phyloP scores from a whole-genome alignment of 768 basidiomycete genomes.

The Hericium coralloides region DNA sequence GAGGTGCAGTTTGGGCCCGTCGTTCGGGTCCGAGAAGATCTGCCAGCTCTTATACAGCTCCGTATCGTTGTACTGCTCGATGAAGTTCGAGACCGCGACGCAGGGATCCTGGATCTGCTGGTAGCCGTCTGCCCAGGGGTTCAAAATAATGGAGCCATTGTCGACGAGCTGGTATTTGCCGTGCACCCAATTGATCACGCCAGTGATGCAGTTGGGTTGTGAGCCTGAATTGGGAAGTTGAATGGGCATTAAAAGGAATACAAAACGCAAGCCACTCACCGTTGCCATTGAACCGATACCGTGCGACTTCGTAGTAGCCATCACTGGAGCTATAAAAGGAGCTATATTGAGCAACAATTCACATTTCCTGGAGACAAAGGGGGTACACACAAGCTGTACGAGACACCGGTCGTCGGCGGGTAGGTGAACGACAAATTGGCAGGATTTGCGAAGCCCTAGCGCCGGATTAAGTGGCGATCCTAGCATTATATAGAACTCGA shows the following conservation, averaged over 20 bases:
- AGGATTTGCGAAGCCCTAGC: constrained; percentile 78
- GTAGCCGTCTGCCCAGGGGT: constrained; percentile 78
- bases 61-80: constrained; percentile 74
- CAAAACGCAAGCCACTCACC: constrained; percentile 35
- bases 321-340: constrained; percentile 46
- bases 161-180: constrained; percentile 57
- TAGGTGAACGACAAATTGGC: constrained; percentile 75
- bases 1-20: constrained; percentile 65
- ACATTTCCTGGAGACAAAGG: not conserved
- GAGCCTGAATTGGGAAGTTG: constrained; percentile 38
- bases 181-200: constrained; percentile 84
- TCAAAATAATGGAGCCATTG: constrained; percentile 76
- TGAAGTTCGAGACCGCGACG: constrained; percentile 78
- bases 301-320: constrained; percentile 80
- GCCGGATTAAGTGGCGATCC: not conserved
- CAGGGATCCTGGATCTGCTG: constrained; percentile 96
- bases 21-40: constrained; percentile 57
- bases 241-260: not conserved
- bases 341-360: not conserved
- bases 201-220: constrained; percentile 83
- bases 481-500: constrained; percentile 15
- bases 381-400: constrained; percentile 75
- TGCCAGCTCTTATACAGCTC: constrained; percentile 60
- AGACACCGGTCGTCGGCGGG: constrained; percentile 78
- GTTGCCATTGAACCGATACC: constrained; percentile 85